These are phyloP conservation scores for Lepidium sativum DNA, from an alignment of 345 rosid species.

Conservation along the genomic window DNA sequence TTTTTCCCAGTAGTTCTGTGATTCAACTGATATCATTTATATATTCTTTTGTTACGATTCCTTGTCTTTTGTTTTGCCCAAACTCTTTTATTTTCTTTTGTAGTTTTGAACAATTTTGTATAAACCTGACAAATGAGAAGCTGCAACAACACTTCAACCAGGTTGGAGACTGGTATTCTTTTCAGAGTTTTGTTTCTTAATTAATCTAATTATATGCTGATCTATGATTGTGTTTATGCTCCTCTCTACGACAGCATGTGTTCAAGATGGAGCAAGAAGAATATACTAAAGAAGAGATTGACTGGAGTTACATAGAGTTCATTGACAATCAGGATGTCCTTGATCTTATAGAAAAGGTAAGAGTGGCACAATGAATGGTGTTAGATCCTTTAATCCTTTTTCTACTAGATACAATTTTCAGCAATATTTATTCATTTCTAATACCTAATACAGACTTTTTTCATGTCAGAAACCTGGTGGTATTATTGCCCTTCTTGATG, in stretches of 20 bases:
- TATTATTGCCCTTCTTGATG: slow-evolving; percentile 92
- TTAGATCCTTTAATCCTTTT: background rate
- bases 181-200: background rate
- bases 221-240: background rate
- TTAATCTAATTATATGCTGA: background rate
- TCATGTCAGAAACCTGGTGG: slow-evolving; percentile 96
- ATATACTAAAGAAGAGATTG: slow-evolving; percentile 88
- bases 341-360: slow-evolving; percentile 94
- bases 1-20: background rate
- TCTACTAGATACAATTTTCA: background rate
- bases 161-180: slow-evolving; percentile 38
- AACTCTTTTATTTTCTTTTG: background rate
- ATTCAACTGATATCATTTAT: slow-evolving; percentile 1
- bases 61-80: slow-evolving; percentile 14
- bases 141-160: slow-evolving; percentile 99
- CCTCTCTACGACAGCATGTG: slow-evolving; percentile 62
- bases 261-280: slow-evolving; percentile 99
- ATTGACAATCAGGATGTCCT: slow-evolving; percentile 92
- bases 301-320: slow-evolving; percentile 98
- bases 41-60: background rate
- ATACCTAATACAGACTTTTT: slow-evolving; percentile 22
- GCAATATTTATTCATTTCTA: background rate
- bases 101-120: slow-evolving; percentile 99
- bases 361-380: background rate
- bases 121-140: slow-evolving; percentile 97